Base-by-base conservation (phyloP, 129 eudicot species). In the Pulicaria dysenterica region DNA sequence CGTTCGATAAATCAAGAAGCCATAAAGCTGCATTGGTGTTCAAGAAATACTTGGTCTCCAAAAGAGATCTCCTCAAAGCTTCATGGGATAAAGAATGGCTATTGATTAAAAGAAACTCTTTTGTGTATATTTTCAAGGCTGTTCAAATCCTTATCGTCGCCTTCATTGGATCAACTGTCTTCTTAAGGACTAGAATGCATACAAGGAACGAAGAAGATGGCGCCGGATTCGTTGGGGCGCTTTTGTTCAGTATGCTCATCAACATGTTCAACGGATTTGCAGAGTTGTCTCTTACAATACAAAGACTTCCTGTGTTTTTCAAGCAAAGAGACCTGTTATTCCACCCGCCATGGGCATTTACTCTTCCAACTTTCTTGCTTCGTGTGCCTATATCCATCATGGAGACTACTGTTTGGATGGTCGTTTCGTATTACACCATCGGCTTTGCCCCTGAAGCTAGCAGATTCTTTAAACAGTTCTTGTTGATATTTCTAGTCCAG, bases 381-480 rank as follows among this genome's bases (percentile, higher is more conserved):
- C 81, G 91, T 34, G 79, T 92, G 3, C 98, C 98, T 2, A 87
- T 92, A n/a, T 89, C 98, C 1, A 13, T 89, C 0, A 15, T 89
- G 16, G 98, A 92, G 76, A 73, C 96, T 3, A 66, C 77, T 17
- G 91, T 78, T 73, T 92, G 94, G 96, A 83, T 83, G 84, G 73
- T 82, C 17, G 31, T 90, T 13, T 85, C 98, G 2, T 92, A 92
- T 56, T 92, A 92, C 73, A 84, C 96, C 14, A 89, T 92, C 2
- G 98, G 98, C 3, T 92, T 89, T 53, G 95, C 98, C 7, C 98
- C 98, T 6, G 95, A 92, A 67, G 86, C 90, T 13, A 79, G 92
- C 82, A 90, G 99, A 87, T 95, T 90, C 84, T 90, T 95, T 80
- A 90, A 90, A 89, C 96, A 95, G n/a, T 76, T 91, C 10, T 68